A percentile compares a stretch with the other conserved stretches of the same genome.
phyloP scores from a whole-genome alignment of 306 rosid genomes.

The Adenanthera pavonina region DNA sequence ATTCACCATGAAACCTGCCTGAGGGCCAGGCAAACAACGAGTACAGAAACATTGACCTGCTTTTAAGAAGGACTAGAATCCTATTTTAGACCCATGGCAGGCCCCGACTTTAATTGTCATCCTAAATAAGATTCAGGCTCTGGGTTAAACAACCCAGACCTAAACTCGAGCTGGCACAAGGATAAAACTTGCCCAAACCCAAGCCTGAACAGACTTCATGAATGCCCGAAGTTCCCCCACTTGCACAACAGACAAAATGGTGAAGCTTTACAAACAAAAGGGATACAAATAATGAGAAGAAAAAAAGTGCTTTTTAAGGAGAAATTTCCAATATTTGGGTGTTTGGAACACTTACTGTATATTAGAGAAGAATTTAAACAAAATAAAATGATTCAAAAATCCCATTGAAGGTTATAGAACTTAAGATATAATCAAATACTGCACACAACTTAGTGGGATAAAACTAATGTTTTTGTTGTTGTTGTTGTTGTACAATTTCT shows the following conservation, averaged over 20 bases:
- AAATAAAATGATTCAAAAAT: background rate
- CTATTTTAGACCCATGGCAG: background rate
- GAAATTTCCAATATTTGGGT: background rate
- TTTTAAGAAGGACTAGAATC: conserved; percentile 12
- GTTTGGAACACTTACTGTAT: background rate
- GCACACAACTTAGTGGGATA: background rate
- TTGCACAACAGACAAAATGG: conserved; percentile 24
- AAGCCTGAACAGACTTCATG: conserved; percentile 16
- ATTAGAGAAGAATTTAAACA: background rate
- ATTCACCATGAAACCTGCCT: background rate
- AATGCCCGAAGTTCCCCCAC: conserved; percentile 28
- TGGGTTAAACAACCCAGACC: background rate
- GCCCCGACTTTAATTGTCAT: conserved; percentile 13
- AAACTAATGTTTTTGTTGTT: no score
- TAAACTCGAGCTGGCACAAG: conserved; percentile 20
- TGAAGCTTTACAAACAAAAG: background rate
- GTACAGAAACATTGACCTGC: background rate
- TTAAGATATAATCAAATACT: background rate
- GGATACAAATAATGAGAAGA: conserved; percentile 15
- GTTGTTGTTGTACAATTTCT: background rate
- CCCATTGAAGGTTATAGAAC: background rate
- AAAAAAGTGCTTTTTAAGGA: background rate
- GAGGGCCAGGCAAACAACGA: conserved; percentile 6
- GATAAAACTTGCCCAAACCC: background rate
- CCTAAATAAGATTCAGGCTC: background rate